These are phyloP conservation scores for Xylaria digitata DNA, from an alignment of 2,329 filamentous ascomycete genomes.

Conservation along the genomic window DNA sequence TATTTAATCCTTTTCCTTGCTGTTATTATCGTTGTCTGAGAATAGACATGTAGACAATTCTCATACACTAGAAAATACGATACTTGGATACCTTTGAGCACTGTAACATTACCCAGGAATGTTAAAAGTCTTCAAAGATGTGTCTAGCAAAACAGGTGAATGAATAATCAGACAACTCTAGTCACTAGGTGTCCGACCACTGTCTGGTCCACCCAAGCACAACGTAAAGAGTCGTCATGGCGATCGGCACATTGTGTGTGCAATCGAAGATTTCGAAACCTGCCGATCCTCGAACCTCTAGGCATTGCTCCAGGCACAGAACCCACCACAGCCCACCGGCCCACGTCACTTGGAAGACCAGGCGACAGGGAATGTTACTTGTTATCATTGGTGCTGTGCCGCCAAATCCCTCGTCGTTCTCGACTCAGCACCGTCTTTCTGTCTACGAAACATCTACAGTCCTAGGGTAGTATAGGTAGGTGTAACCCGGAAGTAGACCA, in stretches of 20 bases:
- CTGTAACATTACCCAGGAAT: not conserved
- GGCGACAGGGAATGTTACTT: constrained; percentile 6
- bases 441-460: too few species aligned
- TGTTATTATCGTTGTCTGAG: not conserved
- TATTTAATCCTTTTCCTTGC: too few species aligned
- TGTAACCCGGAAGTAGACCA: constrained; percentile 1
- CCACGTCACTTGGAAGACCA: constrained; percentile 2
- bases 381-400: not conserved
- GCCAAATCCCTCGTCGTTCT: not conserved
- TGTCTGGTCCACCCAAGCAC: constrained; percentile 10
- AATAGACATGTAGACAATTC: too few species aligned
- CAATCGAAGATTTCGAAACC: constrained; percentile 29
- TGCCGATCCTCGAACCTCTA: constrained; percentile 18
- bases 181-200: too few species aligned
- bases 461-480: not conserved
- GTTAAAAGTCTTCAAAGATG: too few species aligned
- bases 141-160: not conserved
- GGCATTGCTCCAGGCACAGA: constrained; percentile 11
- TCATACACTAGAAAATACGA: too few species aligned
- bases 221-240: constrained; percentile 13
- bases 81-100: not conserved
- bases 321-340: constrained; percentile 18
- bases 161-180: not conserved
- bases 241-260: constrained; percentile 34
- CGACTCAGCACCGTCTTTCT: too few species aligned